Evolutionary conservation across 2,329 filamentous ascomycete genomes (phyloP), one percentile per base, ranked within the genome.

Genomic region (Phyllosticta citrichinensis): DNA sequence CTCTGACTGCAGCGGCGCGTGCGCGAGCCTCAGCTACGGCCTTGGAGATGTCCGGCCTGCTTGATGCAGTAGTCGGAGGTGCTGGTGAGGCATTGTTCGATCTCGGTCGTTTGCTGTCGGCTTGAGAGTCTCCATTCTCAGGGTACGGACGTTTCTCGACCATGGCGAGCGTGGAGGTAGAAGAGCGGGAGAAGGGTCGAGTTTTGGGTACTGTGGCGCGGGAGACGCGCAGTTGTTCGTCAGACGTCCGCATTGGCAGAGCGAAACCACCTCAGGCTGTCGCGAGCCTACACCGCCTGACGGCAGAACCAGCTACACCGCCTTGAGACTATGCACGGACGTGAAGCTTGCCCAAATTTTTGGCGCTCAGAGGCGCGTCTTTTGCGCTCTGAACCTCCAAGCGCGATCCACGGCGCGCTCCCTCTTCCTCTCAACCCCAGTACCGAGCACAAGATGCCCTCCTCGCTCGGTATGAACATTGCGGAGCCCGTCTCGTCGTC

Each of bases 401-500:
- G 58, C 58, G 58, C 53, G 58, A 60, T 52, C 52, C 17, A 47
- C 17, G 40, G 25, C 53, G 58, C 58, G 53, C 40, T 14, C 40
- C 30, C 52, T 47, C 33, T 20, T 52, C 24, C 35, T 1, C 5
- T 12, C 9, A 12, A 24, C 12, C 17, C 9, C 17, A 40, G 9
- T 30, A 27, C 40, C 40, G 40, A 47, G 33, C 19, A 14, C 58
- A 54, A 27, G 11, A 60, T 60, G 58, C 40, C 58, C 40, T 54
- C 24, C 14, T 54, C 56, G 24, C 33, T n/a, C 51, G 63, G 62
- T 55, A 76, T 76, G 74, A 81, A 80, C 64, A 74, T 75, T 58
- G 78, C 78, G 12, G 89, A 92, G 71, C 92, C 94, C 53, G 83
- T 96, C 64, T 82, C 88, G 65, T 95, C 91, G 70, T 81, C 86